A percentile compares a stretch with the other conserved stretches of the same genome.
These are phyloP conservation scores for Apiotrichum siamense DNA, from an alignment of 1,284 basidiomycete species.

Conservation along the genomic window DNA sequence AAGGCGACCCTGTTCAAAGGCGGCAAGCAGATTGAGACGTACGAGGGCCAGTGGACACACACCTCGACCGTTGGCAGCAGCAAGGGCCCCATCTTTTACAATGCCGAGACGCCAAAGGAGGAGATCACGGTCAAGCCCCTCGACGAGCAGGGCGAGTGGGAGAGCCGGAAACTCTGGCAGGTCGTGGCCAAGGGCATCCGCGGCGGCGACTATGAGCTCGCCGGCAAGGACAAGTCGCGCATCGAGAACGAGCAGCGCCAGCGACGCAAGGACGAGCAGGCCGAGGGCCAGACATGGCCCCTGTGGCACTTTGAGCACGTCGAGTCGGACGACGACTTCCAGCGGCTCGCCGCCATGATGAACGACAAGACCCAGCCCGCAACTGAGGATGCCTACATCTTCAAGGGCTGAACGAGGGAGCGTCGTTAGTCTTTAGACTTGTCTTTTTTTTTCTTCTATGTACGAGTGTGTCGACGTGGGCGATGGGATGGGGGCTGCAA, in stretches of 20 bases:
- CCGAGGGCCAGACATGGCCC: constrained; percentile 66
- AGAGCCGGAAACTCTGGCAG: constrained; percentile 81
- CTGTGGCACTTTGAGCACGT: constrained; percentile 67
- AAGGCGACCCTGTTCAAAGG: constrained; percentile 63
- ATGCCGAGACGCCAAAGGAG: constrained; percentile 53
- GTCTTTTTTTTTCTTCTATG: too few relatives aligned
- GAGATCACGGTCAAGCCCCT: constrained; percentile 64
- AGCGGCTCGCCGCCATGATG: constrained; percentile 45
- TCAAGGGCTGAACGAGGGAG: constrained; percentile 28
- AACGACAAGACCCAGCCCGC: constrained; percentile 44
- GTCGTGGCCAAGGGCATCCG: constrained; percentile 85
- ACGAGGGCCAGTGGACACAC: constrained; percentile 87
- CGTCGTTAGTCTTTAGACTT: neutral
- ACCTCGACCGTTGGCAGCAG: constrained; percentile 55
- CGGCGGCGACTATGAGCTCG: constrained; percentile 84
- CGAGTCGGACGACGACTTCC: constrained; percentile 65
- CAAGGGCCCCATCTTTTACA: constrained; percentile 50
- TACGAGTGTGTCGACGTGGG: neutral
- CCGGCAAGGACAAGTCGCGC: constrained; percentile 78
- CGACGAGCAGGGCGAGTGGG: constrained; percentile 67
- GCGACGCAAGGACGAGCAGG: constrained; percentile 73
- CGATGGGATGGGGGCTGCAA: neutral
- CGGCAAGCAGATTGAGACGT: constrained; percentile 51
- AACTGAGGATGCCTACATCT: constrained; percentile 46
- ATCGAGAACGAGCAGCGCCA: constrained; percentile 97